Conservation (phyloP, 495 filamentous ascomycete species). For the Penicillium tannophilum region DNA sequence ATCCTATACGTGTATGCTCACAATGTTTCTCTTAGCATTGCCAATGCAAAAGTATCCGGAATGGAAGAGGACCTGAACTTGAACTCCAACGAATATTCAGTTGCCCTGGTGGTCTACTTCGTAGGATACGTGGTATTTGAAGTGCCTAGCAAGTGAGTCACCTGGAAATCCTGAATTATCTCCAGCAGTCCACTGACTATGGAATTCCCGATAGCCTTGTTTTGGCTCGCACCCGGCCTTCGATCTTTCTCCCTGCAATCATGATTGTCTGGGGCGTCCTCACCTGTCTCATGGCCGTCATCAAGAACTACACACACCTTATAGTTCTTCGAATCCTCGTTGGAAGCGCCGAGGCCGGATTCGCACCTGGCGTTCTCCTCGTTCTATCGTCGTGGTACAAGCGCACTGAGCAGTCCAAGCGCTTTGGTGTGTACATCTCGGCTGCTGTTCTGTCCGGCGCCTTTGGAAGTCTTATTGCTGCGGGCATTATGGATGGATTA, state of each 20-base stretch:
- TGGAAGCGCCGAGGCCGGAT: slow-evolving; percentile 46
- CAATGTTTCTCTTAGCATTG: slow-evolving; percentile 28
- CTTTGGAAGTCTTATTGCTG: slow-evolving; percentile 54
- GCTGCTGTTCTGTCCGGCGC: slow-evolving; percentile 52
- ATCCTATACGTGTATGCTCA: neutral
- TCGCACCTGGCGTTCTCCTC: slow-evolving; percentile 47
- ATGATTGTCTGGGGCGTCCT: slow-evolving; percentile 44
- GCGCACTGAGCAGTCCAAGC: slow-evolving; percentile 49
- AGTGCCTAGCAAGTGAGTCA: slow-evolving; percentile 38
- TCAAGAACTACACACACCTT: slow-evolving; percentile 46
- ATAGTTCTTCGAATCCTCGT: slow-evolving; percentile 38
- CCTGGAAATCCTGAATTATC: neutral
- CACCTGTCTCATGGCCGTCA: slow-evolving; percentile 44
- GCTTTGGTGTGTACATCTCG: slow-evolving; percentile 53
- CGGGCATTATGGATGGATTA: slow-evolving; percentile 33
- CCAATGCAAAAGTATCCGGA: slow-evolving; percentile 49
- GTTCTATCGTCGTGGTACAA: slow-evolving; percentile 56
- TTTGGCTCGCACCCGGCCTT: slow-evolving; percentile 40
- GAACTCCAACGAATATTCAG: slow-evolving; percentile 37
- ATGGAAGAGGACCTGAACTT: slow-evolving; percentile 44
- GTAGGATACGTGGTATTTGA: slow-evolving; percentile 49
- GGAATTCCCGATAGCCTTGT: slow-evolving; percentile 34
- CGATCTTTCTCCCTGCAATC: slow-evolving; percentile 46
- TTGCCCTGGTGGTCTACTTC: slow-evolving; percentile 46
- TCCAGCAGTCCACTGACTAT: neutral